A percentile compares a stretch with the other conserved stretches of the same genome.
Conservation (phyloP, 495 filamentous ascomycete genomes). For the Xylaria intraflava region DNA sequence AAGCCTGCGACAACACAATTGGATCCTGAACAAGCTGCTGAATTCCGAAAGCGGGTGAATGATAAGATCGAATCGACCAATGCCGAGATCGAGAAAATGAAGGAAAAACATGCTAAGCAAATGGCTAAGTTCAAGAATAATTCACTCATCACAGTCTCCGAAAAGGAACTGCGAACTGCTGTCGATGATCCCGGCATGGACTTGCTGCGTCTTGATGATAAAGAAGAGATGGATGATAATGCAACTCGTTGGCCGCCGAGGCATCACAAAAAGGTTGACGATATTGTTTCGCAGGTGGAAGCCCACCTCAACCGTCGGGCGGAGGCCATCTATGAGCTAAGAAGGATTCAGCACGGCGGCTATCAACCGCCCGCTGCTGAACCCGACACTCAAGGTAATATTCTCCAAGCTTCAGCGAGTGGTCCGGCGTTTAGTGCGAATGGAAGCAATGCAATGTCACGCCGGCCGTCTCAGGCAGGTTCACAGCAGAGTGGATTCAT, state of each 20-base stretch:
- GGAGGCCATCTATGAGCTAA: constrained; percentile 53
- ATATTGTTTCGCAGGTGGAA: constrained; percentile 54
- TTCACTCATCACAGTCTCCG: constrained; percentile 56
- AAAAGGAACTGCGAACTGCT: constrained; percentile 54
- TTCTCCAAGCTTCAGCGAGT: constrained; percentile 11
- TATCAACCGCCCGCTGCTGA: constrained; percentile 55
- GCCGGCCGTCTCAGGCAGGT: constrained; percentile 41
- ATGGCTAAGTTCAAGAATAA: constrained; percentile 68
- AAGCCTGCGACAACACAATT: constrained; percentile 54
- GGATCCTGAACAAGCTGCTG: constrained; percentile 59
- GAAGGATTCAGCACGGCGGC: constrained; percentile 62
- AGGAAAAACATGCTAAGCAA: constrained; percentile 63
- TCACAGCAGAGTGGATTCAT: constrained; percentile 47
- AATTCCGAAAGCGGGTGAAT: constrained; percentile 68
- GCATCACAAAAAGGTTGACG: constrained; percentile 51
- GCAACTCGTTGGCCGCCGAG: constrained; percentile 35
- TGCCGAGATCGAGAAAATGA: constrained; percentile 76
- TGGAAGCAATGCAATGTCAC: constrained; percentile 30
- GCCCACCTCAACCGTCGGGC: constrained; percentile 49
- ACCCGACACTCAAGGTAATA: constrained; percentile 11
- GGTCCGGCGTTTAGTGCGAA: constrained; percentile 12
- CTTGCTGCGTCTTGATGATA: constrained; percentile 58
- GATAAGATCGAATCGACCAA: constrained; percentile 59
- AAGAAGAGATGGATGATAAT: constrained; percentile 48
- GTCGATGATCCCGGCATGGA: constrained; percentile 52